A percentile compares a stretch with the other conserved stretches of the same genome.
phyloP scores from a whole-genome alignment of 1,284 basidiomycete genomes.

The Thelephora terrestris region DNA sequence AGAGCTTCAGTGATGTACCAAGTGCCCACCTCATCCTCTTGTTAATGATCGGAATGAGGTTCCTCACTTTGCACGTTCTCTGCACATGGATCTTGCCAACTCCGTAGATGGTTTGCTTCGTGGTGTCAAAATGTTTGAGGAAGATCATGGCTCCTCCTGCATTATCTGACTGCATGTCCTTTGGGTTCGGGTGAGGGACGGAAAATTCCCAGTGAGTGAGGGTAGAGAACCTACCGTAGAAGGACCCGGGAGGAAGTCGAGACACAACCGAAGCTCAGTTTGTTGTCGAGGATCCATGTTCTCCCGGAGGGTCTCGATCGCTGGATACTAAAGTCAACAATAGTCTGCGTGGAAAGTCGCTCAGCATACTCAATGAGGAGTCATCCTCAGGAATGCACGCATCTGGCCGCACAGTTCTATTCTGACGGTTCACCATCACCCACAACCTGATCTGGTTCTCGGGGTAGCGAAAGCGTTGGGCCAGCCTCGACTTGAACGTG shows the following conservation, averaged over 20 bases:
- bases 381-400: conserved; percentile 95
- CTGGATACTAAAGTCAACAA: conserved; percentile 29
- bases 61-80: conserved; percentile 83
- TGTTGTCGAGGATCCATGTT: conserved; percentile 92
- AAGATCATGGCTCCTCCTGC: conserved; percentile 94
- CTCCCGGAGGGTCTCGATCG: conserved; percentile 94
- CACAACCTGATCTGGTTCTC: conserved; percentile 89
- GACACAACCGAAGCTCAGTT: conserved; percentile 88
- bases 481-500: conserved; percentile 89
- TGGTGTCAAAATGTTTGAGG: conserved; percentile 97
- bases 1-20: conserved; percentile 89
- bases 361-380: conserved; percentile 66
- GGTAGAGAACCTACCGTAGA: conserved; percentile 42
- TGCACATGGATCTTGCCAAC: conserved; percentile 87
- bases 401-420: conserved; percentile 98
- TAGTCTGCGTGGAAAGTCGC: conserved; percentile 1
- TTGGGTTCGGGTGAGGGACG: conserved; percentile 13
- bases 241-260: conserved; percentile 84
- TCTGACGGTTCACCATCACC: conserved; percentile 98
- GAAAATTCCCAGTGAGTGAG: conserved; percentile 5
- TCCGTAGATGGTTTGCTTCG: conserved; percentile 83
- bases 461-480: conserved; percentile 79
- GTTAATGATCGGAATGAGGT: conserved; percentile 81
- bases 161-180: conserved; percentile 44
- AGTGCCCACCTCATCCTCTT: conserved; percentile 95